phyloP scores from a whole-genome alignment of 495 filamentous ascomycete species.

The Xylaria acuta region DNA sequence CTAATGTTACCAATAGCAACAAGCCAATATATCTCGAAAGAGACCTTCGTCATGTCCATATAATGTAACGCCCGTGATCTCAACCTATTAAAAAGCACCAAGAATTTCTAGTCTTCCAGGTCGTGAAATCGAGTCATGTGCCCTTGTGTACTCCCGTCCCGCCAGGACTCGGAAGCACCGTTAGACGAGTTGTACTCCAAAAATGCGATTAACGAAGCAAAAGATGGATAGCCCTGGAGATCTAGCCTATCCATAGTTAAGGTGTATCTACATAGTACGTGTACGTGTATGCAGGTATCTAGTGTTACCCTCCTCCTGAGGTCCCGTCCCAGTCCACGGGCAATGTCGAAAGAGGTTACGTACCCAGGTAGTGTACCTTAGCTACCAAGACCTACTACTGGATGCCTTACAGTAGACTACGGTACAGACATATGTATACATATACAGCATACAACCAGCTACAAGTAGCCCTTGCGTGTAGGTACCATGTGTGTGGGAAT shows the following conservation, averaged over 20 bases:
- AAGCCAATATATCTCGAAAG: not conserved
- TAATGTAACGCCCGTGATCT: not conserved
- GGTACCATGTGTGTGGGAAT: constrained; percentile 18
- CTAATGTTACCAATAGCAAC: constrained; percentile 16
- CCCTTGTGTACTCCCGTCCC: not conserved
- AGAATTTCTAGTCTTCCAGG: not conserved
- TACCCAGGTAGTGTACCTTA: too few relatives aligned
- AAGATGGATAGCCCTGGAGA: too few relatives aligned
- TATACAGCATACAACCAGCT: not conserved
- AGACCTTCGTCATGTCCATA: not conserved
- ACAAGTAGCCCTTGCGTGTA: constrained; percentile 6
- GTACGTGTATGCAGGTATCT: too few relatives aligned
- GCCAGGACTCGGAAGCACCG: not conserved
- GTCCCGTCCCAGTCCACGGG: too few relatives aligned
- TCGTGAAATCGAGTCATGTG: not conserved
- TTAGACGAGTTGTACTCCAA: not conserved
- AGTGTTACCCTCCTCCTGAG: too few relatives aligned
- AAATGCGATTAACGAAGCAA: not conserved
- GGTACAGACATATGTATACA: too few relatives aligned
- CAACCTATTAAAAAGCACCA: not conserved
- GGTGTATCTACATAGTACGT: not conserved
- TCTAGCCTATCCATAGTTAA: too few relatives aligned
- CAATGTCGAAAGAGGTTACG: too few relatives aligned
- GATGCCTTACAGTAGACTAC: too few relatives aligned
- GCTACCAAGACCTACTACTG: not conserved